Evolutionary conservation across 2,329 filamentous ascomycete species (phyloP), one percentile per base, ranked within the genome.

Genomic region (Rhexocercosporidium sp.): DNA sequence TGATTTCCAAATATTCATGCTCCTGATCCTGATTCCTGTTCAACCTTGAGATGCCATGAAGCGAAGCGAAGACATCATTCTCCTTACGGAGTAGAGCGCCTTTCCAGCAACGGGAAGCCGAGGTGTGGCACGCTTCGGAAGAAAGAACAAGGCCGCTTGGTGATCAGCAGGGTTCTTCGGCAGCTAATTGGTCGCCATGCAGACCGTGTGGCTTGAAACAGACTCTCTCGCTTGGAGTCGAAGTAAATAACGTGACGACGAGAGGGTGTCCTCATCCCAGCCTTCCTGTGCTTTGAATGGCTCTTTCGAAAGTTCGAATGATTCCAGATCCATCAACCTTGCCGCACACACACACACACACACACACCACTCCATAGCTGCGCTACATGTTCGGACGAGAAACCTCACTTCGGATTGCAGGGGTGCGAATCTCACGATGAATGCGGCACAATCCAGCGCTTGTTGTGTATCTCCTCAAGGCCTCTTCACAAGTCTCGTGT

Each of bases 221-320:
- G 20, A 29, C 44, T 68, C 62, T 47, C 66, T 47, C 53, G 49
- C 31, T 71, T 72, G 68, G 74, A 70, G 54, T 65, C 66, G 63
- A 46, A 65, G 59, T 54, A 34, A 63, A 68, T 76, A 74, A 76
- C 74, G 75, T 77, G 75, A 77, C 65, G 66, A 59, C 62, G 65
- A 72, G 67, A 54, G 70, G 74, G 72, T 75, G 73, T 72, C 59
- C 39, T 69, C 27, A 73, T 70, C 72, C 67, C 61, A 59, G 68
- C 62, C 49, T 62, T 44, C 11, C 9, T 31, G 39, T 11, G 12
- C 39, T 47, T 60, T 25, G 41, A 57, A 57, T 57, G 54, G 54
- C 7, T 27, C 34, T 9, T 9, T 37, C n/a, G n/a, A n/a, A n/a
- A n/a, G 2, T 56, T 57, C 9, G 11, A 5, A 41, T 16, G 54